Evolutionary conservation across 2,329 filamentous ascomycete species (phyloP).

Genomic region (Aureobasidium sp.): DNA sequence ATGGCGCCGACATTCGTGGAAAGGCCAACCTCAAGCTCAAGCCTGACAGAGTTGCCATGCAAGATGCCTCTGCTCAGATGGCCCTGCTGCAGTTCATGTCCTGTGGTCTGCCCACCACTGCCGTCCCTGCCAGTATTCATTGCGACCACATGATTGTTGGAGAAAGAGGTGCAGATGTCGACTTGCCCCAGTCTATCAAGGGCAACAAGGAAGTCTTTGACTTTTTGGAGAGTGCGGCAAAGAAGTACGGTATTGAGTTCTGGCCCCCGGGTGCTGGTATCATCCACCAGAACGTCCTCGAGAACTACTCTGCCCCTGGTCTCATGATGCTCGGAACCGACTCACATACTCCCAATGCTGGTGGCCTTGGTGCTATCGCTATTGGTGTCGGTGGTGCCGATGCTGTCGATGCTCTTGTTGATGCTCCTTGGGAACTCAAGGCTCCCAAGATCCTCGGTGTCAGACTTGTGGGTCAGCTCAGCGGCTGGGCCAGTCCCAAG

Average conservation of each 20-base stretch:
- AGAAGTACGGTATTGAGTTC: constrained; percentile 90
- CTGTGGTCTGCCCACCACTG: constrained; percentile 79
- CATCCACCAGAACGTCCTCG: constrained; percentile 94
- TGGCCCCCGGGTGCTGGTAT: constrained; percentile 92
- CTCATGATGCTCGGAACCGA: constrained; percentile 99
- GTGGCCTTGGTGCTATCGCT: constrained; percentile 84
- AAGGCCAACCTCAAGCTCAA: constrained; percentile 93
- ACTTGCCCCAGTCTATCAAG: constrained; percentile 76
- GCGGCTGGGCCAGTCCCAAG: constrained; percentile 89
- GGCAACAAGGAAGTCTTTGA: constrained; percentile 97
- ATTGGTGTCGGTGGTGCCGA: constrained; percentile 97
- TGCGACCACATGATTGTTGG: constrained; percentile 99
- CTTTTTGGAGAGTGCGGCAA: constrained; percentile 86
- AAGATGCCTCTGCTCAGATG: constrained; percentile 98
- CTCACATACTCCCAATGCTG: constrained; percentile 95
- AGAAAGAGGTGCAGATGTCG: constrained; percentile 77
- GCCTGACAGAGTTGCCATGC: constrained; percentile 96
- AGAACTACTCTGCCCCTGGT: constrained; percentile 96
- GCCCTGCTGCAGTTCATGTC: constrained; percentile 98
- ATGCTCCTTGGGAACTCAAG: constrained; percentile 95
- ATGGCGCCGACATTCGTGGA: constrained; percentile 77
- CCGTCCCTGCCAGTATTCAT: constrained; percentile 94
- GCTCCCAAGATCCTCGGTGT: constrained; percentile 87
- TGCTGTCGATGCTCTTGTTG: constrained; percentile 91
- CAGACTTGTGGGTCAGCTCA: constrained; percentile 72